Evolutionary conservation across 2,329 filamentous ascomycete genomes (phyloP).

Genomic region (Orbilia ellipsospora): DNA sequence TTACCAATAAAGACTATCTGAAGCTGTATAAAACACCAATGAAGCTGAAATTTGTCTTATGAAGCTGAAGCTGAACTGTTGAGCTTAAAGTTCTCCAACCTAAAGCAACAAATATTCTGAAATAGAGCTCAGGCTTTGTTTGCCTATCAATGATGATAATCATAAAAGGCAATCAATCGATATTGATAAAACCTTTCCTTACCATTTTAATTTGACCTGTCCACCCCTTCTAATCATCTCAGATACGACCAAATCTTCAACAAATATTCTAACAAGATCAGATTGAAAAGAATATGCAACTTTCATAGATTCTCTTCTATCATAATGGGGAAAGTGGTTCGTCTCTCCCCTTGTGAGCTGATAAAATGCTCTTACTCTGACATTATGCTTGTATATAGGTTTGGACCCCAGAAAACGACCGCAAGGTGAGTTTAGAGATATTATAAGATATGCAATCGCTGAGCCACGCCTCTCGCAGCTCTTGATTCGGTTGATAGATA

Average conservation of each 20-base stretch:
- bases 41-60: no score
- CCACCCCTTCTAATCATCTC: no score
- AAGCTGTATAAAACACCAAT: no score
- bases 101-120: no score
- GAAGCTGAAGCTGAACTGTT: no score
- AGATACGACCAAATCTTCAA: no score
- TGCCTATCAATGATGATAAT: no score
- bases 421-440: slow-evolving; percentile 49
- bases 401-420: slow-evolving; percentile 59
- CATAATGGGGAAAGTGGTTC: slow-evolving; percentile 54
- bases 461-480: slow-evolving; percentile 38
- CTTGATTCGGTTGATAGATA: slow-evolving; percentile 59
- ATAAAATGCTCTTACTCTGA: not conserved
- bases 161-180: not conserved
- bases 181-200: not conserved
- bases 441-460: not conserved
- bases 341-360: not conserved
- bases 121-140: no score
- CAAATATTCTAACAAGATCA: no score
- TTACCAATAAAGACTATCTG: no score
- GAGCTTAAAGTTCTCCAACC: no score
- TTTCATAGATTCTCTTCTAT: not conserved
- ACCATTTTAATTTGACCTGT: not conserved
- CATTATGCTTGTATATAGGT: slow-evolving; percentile 41
- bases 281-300: no score